Base-by-base conservation (phyloP, 2,329 filamentous ascomycete genomes). In the Remersonia thermophila region DNA sequence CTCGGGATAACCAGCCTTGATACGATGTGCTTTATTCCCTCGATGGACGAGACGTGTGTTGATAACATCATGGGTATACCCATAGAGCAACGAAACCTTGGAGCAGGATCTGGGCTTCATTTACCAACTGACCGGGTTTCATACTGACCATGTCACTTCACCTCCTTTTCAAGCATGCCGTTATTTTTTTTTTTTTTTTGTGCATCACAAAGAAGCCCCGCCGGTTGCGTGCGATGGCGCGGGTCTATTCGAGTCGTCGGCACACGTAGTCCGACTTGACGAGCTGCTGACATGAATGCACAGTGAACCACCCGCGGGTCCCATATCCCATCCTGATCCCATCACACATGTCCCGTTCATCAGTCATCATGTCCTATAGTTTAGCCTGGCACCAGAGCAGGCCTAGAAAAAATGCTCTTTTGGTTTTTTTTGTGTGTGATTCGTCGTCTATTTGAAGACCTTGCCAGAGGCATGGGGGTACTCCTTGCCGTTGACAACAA, bases 401-500 rank as follows among this genome's bases (percentile, higher is more conserved):
- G 41, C 38, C 32, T 30, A 32, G 44, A 44, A 41, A 38, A 37
- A 41, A 50, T 26, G 9, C 32, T 33, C 32, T 36, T 29, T 42
- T 38, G 5, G 15, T 4, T 41, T 46, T 43, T 13, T 25, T 14
- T 25, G 17, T 16, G 13, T n/a, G 8, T 15, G 12, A 7, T 4
- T 29, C 7, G 27, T 12, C 27, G 50, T 56, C 75, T 94, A 96
- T 76, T 96, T 96, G 83, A 95, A 96, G 62, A 96, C 86, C 78
- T 96, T 95, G 61, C 91, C 91, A 56, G 85, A 80, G 57, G 82
- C 82, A 69, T 81, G 84, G 61, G 77, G 67, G 68, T 87, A 93
- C 58, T 80, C 74, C 82, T 96, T 95, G 70, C 82, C 89, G 56
- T 81, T 65, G 55, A 85, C 73, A 47, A 66, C 67, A 55, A 87